A percentile compares a stretch with the other conserved stretches of the same genome.
Conservation (phyloP, 805 yeast species). For the Zygosaccharomyces pseudorouxii region DNA sequence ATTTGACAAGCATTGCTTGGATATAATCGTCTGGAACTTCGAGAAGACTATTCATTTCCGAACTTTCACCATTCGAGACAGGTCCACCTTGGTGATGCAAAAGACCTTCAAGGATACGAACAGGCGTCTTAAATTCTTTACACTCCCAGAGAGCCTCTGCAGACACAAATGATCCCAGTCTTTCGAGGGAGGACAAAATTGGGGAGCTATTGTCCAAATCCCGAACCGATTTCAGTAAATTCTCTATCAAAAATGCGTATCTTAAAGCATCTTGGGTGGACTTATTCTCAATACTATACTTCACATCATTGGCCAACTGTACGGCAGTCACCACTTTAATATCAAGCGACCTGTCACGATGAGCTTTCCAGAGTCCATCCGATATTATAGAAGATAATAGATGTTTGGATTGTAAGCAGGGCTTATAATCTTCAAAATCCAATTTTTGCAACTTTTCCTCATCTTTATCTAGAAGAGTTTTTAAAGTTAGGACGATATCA, state of each 20-base stretch:
- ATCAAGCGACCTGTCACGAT: not conserved
- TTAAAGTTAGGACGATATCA: not conserved
- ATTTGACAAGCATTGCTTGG: slow-evolving; percentile 49
- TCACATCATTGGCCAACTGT: slow-evolving; percentile 11
- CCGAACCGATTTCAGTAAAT: slow-evolving; percentile 6
- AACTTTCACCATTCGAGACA: not conserved
- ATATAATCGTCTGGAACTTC: slow-evolving; percentile 24
- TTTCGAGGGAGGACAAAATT: slow-evolving; percentile 23
- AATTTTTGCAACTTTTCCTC: slow-evolving; percentile 2
- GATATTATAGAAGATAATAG: slow-evolving; percentile 5
- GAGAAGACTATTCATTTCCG: slow-evolving; percentile 2
- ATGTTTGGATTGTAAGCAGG: slow-evolving; percentile 19
- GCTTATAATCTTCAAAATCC: slow-evolving; percentile 14
- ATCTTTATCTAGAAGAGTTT: slow-evolving; percentile 3
- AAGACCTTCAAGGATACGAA: slow-evolving; percentile 45
- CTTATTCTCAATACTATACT: slow-evolving; percentile 12
- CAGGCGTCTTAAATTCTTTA: slow-evolving; percentile 52
- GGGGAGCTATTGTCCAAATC: not conserved
- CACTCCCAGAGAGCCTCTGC: slow-evolving; percentile 66
- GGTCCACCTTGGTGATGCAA: not conserved
- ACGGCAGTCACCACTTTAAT: slow-evolving; percentile 6
- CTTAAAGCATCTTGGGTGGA: slow-evolving; percentile 26
- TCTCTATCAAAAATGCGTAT: slow-evolving; percentile 16
- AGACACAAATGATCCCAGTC: slow-evolving; percentile 23
- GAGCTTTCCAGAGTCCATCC: not conserved